Percentiles rank a stretch among this genome's conserved stretches.
These are phyloP conservation scores for Capronia americana DNA, from an alignment of 2,329 filamentous ascomycete genomes.

Conservation along the genomic window DNA sequence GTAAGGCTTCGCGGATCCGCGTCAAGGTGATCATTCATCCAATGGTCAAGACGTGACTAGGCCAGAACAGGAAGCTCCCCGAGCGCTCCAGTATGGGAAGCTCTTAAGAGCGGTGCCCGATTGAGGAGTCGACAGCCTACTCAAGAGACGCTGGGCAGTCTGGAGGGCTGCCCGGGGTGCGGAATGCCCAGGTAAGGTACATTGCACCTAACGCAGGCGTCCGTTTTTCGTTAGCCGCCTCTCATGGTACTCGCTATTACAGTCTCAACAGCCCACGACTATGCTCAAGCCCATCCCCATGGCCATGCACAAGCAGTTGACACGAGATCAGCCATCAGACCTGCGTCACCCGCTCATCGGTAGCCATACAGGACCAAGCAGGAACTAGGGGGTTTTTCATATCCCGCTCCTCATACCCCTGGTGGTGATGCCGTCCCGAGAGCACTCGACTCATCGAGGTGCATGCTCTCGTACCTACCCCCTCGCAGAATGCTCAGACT, in stretches of 20 bases:
- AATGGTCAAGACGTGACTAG: no score
- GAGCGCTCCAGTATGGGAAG: no score
- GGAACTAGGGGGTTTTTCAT: not conserved
- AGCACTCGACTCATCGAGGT: not conserved
- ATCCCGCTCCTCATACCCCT: not conserved
- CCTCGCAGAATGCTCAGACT: not conserved
- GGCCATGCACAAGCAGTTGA: not conserved
- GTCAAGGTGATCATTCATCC: no score
- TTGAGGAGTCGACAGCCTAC: not conserved
- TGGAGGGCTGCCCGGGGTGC: not conserved
- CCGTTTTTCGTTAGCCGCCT: not conserved
- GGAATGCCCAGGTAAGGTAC: not conserved
- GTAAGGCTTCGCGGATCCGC: no score
- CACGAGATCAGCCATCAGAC: not conserved
- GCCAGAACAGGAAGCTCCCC: no score
- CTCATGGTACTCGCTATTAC: not conserved
- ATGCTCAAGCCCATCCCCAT: no score
- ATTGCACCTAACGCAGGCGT: not conserved
- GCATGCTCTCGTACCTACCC: not conserved
- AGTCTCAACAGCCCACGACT: not conserved
- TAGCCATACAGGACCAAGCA: not conserved
- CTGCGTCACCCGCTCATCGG: no score
- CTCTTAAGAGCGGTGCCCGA: no score
- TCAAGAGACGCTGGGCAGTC: not conserved
- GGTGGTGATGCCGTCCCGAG: not conserved